Base-by-base conservation (phyloP, 2,329 filamentous ascomycete species). In the Graphilbum sp. region DNA sequence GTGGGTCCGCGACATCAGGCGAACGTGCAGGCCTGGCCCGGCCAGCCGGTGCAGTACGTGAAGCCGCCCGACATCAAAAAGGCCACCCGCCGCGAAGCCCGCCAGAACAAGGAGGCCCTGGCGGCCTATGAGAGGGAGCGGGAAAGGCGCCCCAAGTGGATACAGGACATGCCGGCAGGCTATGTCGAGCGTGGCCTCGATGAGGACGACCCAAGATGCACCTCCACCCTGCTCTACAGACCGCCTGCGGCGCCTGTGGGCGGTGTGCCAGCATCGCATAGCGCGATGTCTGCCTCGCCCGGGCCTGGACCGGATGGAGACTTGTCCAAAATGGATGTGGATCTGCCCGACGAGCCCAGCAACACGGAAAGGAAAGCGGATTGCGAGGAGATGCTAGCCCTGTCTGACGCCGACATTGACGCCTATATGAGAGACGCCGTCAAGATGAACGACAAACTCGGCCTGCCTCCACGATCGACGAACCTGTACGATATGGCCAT, bases 1-100 rank as follows among this genome's bases (percentile, higher is more conserved):
- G 66, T 96, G 29, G 90, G 90, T 8, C 84, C 86, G 10, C 76
- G 86, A 39, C 86, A 96, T 56, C 90, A 98, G 61, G 88, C 90
- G 4, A 79, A 76, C 47, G 82, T 94, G 25, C 65, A 72, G 35
- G 68, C 81, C 6, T 98, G 90, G 90, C 79, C 79, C 39, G 90
- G 88, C 5, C 75, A 75, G 38, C 78, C 86, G 0, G 78, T 96
- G n/a, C 69, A 93, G 55, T 82, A 93, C 41, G 84, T 94, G 44
- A 95, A 93, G 54, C 76, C 86, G 5, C 66, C 77, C 1, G 87
- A 96, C 51, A 95, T 79, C 48, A 95, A 88, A 60, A 92, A 78
- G 59, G 77, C 75, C 45, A 71, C 77, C 41, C 85, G 85, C 54
- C 87, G 83, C 51, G 79, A 85, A 42, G 64, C 69, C 29, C 90